These are phyloP conservation scores for Psilocybe tampanensis DNA, from an alignment of 768 basidiomycete genomes.

Conservation along the genomic window DNA sequence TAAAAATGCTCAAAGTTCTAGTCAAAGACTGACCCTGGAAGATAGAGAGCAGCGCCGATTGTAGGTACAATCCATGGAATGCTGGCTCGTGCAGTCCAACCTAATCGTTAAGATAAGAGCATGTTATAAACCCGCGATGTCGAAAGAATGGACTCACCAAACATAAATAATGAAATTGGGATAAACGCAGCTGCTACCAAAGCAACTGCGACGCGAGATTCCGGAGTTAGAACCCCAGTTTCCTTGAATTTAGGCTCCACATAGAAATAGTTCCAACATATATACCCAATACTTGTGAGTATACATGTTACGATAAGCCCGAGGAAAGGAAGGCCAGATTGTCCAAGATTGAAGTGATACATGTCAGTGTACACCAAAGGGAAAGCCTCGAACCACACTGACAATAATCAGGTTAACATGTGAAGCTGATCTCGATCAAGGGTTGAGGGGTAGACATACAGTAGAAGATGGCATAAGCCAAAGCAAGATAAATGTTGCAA, in stretches of 20 bases:
- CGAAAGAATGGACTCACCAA: neutral
- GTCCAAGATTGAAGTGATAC: conserved; percentile 6
- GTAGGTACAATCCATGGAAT: conserved; percentile 4
- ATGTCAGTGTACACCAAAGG: conserved; percentile 1
- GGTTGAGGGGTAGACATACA: no score
- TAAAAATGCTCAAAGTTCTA: neutral
- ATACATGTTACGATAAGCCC: conserved; percentile 4
- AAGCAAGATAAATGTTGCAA: conserved; percentile 1
- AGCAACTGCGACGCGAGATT: neutral
- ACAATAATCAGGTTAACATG: no score
- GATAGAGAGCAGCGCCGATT: conserved; percentile 5
- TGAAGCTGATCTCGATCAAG: no score
- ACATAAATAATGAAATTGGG: neutral
- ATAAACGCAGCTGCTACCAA: conserved; percentile 1
- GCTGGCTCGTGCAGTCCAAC: conserved; percentile 1
- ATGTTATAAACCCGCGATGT: neutral
- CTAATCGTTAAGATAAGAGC: neutral
- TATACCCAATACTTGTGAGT: conserved; percentile 6
- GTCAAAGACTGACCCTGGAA: neutral
- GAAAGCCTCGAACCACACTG: conserved; percentile 8
- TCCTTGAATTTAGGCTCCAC: conserved; percentile 3
- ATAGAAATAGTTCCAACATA: conserved; percentile 4
- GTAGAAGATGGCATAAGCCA: conserved; percentile 8
- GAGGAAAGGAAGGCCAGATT: conserved; percentile 4
- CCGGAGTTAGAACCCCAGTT: neutral